These are phyloP conservation scores for Agapanthus africanus DNA, from an alignment of 106 monocot genomes.

Conservation along the genomic window DNA sequence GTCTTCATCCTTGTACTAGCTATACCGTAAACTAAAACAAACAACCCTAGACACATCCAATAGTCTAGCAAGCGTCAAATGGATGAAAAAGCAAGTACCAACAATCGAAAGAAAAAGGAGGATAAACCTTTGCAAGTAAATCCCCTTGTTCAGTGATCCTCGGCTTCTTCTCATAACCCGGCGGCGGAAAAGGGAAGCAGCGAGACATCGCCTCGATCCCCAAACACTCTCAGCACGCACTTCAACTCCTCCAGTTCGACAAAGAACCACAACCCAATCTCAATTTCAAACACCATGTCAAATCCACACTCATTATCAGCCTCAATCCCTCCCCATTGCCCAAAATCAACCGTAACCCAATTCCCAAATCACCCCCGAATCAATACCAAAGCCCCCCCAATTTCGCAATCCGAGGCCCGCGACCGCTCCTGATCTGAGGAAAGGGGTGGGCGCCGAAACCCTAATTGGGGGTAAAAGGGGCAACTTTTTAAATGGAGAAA, in stretches of 20 bases:
- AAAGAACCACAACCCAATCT: conserved; percentile 14
- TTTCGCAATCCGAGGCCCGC: neutral
- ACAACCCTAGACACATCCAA: neutral
- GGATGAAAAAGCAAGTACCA: neutral
- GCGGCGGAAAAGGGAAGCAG: conserved; percentile 88
- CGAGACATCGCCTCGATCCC: conserved; percentile 61
- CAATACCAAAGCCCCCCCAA: neutral
- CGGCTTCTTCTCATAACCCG: conserved; percentile 55
- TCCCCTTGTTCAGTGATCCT: conserved; percentile 32
- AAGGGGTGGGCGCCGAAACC: neutral
- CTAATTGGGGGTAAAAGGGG: neutral
- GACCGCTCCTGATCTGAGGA: neutral
- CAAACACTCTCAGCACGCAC: conserved; percentile 20
- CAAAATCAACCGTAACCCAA: neutral
- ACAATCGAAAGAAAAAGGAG: neutral
- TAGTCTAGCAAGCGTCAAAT: too few relatives aligned
- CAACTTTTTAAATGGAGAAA: neutral
- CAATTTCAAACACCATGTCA: conserved; percentile 45
- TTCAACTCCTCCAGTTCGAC: conserved; percentile 26
- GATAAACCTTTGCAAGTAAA: conserved; percentile 51
- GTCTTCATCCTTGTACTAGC: too few relatives aligned
- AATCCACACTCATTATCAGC: conserved; percentile 41
- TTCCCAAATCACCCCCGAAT: neutral
- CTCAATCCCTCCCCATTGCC: conserved; percentile 23
- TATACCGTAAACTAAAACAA: too few relatives aligned